phyloP scores from a whole-genome alignment of 345 rosid genomes.

The Populus euphratica region DNA sequence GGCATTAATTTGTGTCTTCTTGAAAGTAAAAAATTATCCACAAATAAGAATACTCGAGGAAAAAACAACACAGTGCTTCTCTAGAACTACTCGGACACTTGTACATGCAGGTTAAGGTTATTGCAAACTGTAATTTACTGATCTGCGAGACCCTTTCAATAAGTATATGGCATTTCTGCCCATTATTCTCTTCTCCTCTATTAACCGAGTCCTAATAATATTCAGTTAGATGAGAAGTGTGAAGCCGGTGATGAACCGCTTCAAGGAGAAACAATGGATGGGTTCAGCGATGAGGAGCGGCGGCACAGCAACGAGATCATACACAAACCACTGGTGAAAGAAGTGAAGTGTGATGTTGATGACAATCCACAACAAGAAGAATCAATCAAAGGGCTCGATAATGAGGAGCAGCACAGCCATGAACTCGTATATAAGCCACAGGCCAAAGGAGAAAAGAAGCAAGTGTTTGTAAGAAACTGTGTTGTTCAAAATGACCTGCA shows the following conservation, averaged over 20 bases:
- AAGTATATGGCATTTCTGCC: background rate
- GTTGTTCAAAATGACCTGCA: slow-evolving; percentile 47
- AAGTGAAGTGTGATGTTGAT: slow-evolving; percentile 19
- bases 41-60: background rate
- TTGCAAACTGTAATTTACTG: background rate
- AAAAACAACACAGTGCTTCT: background rate
- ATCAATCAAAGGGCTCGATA: background rate
- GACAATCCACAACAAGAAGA: slow-evolving; percentile 13
- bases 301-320: slow-evolving; percentile 6
- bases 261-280: slow-evolving; percentile 12
- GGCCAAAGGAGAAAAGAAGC: slow-evolving; percentile 27
- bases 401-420: slow-evolving; percentile 15
- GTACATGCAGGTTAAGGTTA: background rate
- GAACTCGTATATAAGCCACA: slow-evolving; percentile 12
- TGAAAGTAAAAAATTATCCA: slow-evolving; percentile 6
- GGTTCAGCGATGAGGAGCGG: slow-evolving; percentile 11
- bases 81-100: background rate
- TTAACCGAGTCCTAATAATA: slow-evolving; percentile 8
- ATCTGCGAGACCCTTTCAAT: background rate
- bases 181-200: background rate
- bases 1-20: slow-evolving; percentile 20
- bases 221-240: slow-evolving; percentile 45
- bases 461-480: slow-evolving; percentile 2
- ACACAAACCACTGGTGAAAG: slow-evolving; percentile 10
- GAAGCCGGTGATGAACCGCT: slow-evolving; percentile 10